Evolutionary conservation across 2,329 filamentous ascomycete genomes (phyloP).

Genomic region (Paecilomyces formosus): DNA sequence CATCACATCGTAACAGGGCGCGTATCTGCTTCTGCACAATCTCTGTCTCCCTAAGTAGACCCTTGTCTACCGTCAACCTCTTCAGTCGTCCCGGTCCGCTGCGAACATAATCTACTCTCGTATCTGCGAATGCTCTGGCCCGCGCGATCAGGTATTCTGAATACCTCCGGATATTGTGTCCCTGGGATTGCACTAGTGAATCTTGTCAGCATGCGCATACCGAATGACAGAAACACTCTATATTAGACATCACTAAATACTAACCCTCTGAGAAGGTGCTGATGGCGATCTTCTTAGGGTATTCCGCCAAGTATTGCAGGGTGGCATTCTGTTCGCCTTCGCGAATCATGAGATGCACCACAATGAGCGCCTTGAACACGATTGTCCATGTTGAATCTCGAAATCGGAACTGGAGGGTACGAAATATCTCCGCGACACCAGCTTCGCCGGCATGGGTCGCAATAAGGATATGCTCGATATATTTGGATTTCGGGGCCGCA

Average conservation of each 20-base stretch:
- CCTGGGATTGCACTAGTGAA: constrained; percentile 75
- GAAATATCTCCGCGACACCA: constrained; percentile 91
- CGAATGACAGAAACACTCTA: not conserved
- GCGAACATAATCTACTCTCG: constrained; percentile 84
- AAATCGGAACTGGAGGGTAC: constrained; percentile 77
- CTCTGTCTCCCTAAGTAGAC: constrained; percentile 84
- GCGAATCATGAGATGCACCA: constrained; percentile 93
- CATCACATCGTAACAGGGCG: constrained; percentile 81
- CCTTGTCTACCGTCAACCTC: constrained; percentile 82
- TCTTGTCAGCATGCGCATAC: constrained; percentile 26
- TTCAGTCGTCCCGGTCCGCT: constrained; percentile 76
- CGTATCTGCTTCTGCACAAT: constrained; percentile 80
- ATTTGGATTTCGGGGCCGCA: constrained; percentile 96
- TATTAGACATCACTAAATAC: constrained; percentile 21
- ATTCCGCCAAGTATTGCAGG: constrained; percentile 72
- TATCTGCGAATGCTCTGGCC: constrained; percentile 73
- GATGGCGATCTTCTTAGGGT: constrained; percentile 76
- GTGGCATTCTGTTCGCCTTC: constrained; percentile 89
- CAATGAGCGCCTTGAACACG: constrained; percentile 94
- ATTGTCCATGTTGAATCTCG: constrained; percentile 99
- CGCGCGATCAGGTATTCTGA: constrained; percentile 78
- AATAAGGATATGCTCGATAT: constrained; percentile 95
- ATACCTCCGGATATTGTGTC: constrained; percentile 89
- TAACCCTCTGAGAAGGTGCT: constrained; percentile 87
- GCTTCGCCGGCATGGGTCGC: constrained; percentile 92